phyloP scores from a whole-genome alignment of 2,329 filamentous ascomycete genomes.

The Fusarium sp. region DNA sequence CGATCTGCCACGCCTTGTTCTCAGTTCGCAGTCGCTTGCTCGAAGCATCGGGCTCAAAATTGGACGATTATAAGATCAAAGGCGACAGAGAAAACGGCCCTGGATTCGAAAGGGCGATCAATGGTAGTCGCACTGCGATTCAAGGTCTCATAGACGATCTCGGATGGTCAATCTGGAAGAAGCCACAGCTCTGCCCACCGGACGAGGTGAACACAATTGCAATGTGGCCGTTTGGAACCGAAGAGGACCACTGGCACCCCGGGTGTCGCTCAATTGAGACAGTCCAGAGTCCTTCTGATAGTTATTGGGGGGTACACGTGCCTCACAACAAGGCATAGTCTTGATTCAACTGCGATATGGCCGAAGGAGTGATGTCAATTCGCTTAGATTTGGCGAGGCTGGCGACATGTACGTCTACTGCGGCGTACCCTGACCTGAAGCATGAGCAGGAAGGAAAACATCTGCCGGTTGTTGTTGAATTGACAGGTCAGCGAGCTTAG shows the following conservation, averaged over 20 bases:
- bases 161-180: slow-evolving; percentile 72
- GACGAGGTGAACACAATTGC: slow-evolving; percentile 72
- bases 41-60: slow-evolving; percentile 25
- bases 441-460: neutral
- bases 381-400: neutral
- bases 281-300: slow-evolving; percentile 36
- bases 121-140: slow-evolving; percentile 37
- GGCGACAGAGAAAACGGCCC: neutral
- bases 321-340: slow-evolving; percentile 1
- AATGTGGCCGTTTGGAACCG: slow-evolving; percentile 71
- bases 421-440: neutral
- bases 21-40: slow-evolving; percentile 40
- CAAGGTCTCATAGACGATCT: slow-evolving; percentile 61
- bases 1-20: slow-evolving; percentile 56
- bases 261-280: slow-evolving; percentile 50
- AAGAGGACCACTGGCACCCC: slow-evolving; percentile 64
- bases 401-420: neutral
- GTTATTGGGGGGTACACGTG: slow-evolving; percentile 45
- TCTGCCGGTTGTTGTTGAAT: neutral
- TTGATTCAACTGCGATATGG: neutral
- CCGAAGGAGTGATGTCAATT: neutral
- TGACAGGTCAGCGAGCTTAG: slow-evolving; percentile 5
- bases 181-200: slow-evolving; percentile 64
- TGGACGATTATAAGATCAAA: slow-evolving; percentile 22
- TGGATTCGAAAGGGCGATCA: slow-evolving; percentile 34